phyloP scores from a whole-genome alignment of 495 filamentous ascomycete species.

The Annulohypoxylon nitens region DNA sequence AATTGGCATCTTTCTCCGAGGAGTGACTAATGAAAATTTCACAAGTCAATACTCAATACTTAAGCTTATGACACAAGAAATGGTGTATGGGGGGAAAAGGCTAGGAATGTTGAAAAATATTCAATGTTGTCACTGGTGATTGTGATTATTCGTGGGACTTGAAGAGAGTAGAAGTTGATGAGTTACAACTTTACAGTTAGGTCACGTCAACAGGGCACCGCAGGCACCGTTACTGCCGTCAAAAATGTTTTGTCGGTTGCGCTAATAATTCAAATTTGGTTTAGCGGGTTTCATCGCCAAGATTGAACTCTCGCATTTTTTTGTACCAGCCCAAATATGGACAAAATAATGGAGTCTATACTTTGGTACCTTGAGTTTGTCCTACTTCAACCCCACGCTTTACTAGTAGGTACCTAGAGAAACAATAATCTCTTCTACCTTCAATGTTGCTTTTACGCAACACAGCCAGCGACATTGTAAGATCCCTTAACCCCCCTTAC shows the following conservation, averaged over 20 bases:
- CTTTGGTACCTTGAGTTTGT: neutral
- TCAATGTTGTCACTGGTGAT: neutral
- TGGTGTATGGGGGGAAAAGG: neutral
- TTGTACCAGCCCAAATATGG: constrained; percentile 11
- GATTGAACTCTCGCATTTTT: constrained; percentile 9
- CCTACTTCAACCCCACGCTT: constrained; percentile 31
- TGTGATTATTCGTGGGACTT: neutral
- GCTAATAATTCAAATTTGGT: constrained; percentile 29
- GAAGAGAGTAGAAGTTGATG: neutral
- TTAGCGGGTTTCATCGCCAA: constrained; percentile 39
- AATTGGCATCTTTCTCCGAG: constrained; percentile 8
- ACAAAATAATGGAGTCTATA: neutral
- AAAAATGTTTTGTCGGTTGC: constrained; percentile 9
- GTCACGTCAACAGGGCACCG: neutral
- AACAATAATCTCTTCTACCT: constrained; percentile 23
- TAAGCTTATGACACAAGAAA: neutral
- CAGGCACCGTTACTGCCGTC: neutral
- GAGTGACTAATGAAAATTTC: neutral
- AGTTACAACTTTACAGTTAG: neutral
- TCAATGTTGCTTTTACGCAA: constrained; percentile 28
- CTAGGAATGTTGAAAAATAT: neutral
- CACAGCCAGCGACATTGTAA: constrained; percentile 1
- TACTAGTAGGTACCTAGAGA: neutral
- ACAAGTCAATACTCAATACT: neutral
- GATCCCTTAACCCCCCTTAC: constrained; percentile 30